phyloP scores from a whole-genome alignment of 1,139 yeast species.

The Candida buenavistaensis region DNA sequence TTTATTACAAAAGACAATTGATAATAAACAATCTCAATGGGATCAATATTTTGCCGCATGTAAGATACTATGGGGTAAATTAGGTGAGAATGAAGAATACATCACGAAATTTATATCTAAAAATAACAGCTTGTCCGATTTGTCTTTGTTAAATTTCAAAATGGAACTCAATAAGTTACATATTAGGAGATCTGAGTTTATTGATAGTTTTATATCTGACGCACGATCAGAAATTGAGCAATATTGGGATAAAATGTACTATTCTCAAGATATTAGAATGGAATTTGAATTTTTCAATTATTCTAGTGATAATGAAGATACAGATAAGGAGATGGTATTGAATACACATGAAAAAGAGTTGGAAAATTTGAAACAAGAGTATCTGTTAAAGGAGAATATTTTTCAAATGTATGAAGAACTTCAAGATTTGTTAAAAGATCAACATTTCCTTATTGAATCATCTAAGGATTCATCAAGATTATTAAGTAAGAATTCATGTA shows the following conservation, averaged over 20 bases:
- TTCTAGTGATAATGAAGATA: constrained; percentile 41
- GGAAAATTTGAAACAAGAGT: constrained; percentile 47
- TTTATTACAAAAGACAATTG: constrained; percentile 28
- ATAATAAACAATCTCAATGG: constrained; percentile 34
- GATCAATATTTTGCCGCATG: constrained; percentile 38
- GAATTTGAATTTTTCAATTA: constrained; percentile 36
- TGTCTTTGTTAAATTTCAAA: constrained; percentile 41
- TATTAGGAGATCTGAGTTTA: constrained; percentile 58
- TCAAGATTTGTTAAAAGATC: constrained; percentile 58
- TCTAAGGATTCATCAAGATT: constrained; percentile 81
- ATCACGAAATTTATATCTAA: constrained; percentile 35
- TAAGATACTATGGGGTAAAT: constrained; percentile 48
- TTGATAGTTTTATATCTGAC: constrained; percentile 66
- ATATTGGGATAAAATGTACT: constrained; percentile 64
- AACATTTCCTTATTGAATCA: constrained; percentile 61
- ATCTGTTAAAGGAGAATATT: constrained; percentile 54
- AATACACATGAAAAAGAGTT: constrained; percentile 66
- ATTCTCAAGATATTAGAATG: constrained; percentile 45
- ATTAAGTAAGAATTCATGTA: constrained; percentile 74
- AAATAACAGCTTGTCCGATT: constrained; percentile 40
- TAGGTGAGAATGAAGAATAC: constrained; percentile 42
- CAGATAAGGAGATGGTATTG: constrained; percentile 55
- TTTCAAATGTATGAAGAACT: constrained; percentile 56
- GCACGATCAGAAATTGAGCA: constrained; percentile 57
- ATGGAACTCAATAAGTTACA: constrained; percentile 59